Percentiles rank a stretch among this genome's conserved stretches.
Evolutionary conservation across 2,329 filamentous ascomycete genomes (phyloP).

Genomic region (Claviceps spartinae): DNA sequence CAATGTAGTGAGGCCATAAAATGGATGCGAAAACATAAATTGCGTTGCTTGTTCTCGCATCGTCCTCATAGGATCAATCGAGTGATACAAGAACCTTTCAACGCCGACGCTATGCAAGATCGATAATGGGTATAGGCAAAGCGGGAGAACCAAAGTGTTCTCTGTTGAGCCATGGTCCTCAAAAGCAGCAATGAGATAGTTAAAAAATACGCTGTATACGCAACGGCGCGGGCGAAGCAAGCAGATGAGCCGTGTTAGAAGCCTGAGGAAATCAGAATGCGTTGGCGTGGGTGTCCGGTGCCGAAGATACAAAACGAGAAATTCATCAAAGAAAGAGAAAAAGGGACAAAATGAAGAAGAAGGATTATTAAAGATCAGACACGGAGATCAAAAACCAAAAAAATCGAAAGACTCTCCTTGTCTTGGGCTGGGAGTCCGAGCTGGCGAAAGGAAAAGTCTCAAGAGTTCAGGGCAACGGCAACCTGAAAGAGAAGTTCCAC

Average conservation of each 20-base stretch:
- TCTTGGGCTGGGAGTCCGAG: too few relatives aligned
- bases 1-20: neutral
- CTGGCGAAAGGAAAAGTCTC: constrained; percentile 1
- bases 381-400: neutral
- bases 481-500: constrained; percentile 49
- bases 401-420: neutral
- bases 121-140: neutral
- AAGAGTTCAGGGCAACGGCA: constrained; percentile 39
- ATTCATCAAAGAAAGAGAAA: neutral
- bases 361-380: too few relatives aligned
- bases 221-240: neutral
- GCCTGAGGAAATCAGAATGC: too few relatives aligned
- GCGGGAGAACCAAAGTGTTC: neutral
- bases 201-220: neutral
- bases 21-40: neutral
- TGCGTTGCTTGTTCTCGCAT: neutral
- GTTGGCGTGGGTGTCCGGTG: too few relatives aligned
- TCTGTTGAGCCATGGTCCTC: neutral
- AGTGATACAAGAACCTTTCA: neutral
- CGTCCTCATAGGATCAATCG: neutral
- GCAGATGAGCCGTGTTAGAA: neutral
- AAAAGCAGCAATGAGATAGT: neutral
- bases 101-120: constrained; percentile 5
- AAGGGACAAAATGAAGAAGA: neutral
- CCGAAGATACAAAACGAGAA: too few relatives aligned